A percentile compares a stretch with the other conserved stretches of the same genome.
Evolutionary conservation across 1,139 yeast species (phyloP).

Genomic region (Debaryomycetaceae sp.): DNA sequence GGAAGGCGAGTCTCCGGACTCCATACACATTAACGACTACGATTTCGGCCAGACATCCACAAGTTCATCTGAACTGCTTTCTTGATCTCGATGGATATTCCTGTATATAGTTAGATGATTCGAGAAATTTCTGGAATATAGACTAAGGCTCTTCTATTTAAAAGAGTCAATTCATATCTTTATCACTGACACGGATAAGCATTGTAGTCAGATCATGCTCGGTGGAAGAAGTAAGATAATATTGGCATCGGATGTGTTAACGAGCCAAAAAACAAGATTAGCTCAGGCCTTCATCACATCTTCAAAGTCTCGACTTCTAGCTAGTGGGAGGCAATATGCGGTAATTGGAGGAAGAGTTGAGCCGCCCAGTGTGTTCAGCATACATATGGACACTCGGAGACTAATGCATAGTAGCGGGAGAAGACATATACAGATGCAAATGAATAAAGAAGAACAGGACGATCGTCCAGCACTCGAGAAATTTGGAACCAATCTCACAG

Average conservation of each 20-base stretch:
- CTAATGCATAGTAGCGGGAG: constrained; percentile 14
- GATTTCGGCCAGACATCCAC: neutral
- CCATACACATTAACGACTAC: neutral
- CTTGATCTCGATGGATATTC: neutral
- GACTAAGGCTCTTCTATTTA: too few species aligned
- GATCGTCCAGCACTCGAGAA: constrained; percentile 78
- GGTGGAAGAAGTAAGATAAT: neutral
- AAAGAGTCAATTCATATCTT: too few species aligned
- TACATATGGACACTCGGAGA: neutral
- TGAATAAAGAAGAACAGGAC: constrained; percentile 46
- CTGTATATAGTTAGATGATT: constrained; percentile 3
- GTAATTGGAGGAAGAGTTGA: neutral
- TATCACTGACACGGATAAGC: too few species aligned
- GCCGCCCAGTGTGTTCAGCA: neutral
- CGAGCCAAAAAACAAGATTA: neutral
- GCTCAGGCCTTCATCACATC: neutral
- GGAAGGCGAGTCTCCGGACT: neutral
- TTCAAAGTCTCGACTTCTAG: neutral
- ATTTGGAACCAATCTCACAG: constrained; percentile 84
- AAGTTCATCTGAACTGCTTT: too few species aligned
- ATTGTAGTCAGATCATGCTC: neutral
- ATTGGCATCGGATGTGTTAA: neutral
- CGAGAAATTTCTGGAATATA: constrained; percentile 5
- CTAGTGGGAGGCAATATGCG: neutral
- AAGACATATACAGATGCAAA: constrained; percentile 33